These are phyloP conservation scores for Neurospora pannonica DNA, from an alignment of 495 filamentous ascomycete genomes.

Conservation along the genomic window DNA sequence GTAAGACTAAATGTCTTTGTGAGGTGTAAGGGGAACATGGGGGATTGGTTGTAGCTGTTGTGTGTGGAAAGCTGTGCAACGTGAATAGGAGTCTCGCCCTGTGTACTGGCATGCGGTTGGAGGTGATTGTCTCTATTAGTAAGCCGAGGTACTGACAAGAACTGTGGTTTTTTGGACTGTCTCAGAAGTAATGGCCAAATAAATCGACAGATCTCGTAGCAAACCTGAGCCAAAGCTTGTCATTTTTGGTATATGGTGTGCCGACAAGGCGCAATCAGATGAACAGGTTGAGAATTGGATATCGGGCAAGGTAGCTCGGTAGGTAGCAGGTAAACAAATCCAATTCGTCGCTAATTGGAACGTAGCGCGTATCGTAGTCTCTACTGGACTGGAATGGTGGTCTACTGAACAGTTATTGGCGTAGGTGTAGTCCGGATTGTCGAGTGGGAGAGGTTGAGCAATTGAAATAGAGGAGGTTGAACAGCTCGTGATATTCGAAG, in stretches of 20 bases:
- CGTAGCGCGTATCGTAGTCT: neutral
- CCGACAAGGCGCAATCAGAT: neutral
- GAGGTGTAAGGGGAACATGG: neutral
- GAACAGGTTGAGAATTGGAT: neutral
- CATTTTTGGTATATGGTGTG: neutral
- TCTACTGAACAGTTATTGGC: neutral
- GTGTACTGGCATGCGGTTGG: neutral
- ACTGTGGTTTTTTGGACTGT: neutral
- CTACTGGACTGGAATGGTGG: neutral
- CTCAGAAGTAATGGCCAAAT: neutral
- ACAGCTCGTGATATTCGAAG: neutral
- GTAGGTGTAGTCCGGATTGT: neutral
- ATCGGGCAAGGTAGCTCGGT: neutral
- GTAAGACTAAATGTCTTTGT: neutral
- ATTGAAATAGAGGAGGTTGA: neutral
- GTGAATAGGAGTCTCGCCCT: neutral
- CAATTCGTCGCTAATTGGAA: neutral
- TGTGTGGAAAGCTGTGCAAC: neutral
- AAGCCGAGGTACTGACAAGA: neutral
- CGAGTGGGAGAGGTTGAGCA: neutral
- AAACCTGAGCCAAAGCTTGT: neutral
- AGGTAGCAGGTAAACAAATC: neutral
- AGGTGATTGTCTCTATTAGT: neutral
- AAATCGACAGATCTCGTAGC: neutral
- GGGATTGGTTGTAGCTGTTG: neutral